phyloP scores from a whole-genome alignment of 352 stramenopile species.

The Nothophytophthora sp. region DNA sequence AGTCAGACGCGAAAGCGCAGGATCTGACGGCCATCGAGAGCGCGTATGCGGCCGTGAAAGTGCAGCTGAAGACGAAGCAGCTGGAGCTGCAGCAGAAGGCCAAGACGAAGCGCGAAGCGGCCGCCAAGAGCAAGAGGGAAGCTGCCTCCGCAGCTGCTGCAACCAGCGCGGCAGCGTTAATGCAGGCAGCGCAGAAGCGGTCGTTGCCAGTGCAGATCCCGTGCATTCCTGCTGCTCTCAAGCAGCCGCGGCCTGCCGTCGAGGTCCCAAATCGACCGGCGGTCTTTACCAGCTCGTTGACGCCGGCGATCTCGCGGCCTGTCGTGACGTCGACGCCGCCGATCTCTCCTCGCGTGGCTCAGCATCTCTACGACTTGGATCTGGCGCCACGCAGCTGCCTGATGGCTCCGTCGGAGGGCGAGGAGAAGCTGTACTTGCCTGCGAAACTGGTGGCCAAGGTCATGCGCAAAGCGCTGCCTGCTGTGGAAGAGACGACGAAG shows the following conservation, averaged over 20 bases:
- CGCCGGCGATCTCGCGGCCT: neutral
- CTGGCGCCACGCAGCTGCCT: constrained; percentile 48
- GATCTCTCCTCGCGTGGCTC: constrained; percentile 55
- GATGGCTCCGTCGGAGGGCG: constrained; percentile 37
- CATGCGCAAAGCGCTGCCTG: constrained; percentile 59
- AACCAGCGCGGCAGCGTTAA: constrained; percentile 15
- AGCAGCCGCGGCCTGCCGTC: constrained; percentile 23
- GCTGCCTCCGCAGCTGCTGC: too few relatives aligned
- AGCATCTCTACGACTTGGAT: constrained; percentile 76
- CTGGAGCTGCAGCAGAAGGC: constrained; percentile 1
- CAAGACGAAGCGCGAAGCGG: neutral
- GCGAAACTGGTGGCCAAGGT: constrained; percentile 69
- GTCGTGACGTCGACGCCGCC: constrained; percentile 16
- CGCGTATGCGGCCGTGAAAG: neutral
- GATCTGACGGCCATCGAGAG: too few relatives aligned
- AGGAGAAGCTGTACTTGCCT: constrained; percentile 82
- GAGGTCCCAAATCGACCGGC: neutral
- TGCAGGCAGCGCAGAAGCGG: constrained; percentile 22
- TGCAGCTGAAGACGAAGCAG: neutral
- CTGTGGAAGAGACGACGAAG: neutral
- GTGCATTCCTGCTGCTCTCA: constrained; percentile 11
- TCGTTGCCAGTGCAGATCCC: constrained; percentile 28
- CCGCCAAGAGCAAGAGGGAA: too few relatives aligned
- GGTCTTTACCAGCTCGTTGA: neutral
- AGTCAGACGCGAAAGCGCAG: constrained; percentile 2